Evolutionary conservation across 305 asterid species (phyloP).

Genomic region (Solanum hybrid): DNA sequence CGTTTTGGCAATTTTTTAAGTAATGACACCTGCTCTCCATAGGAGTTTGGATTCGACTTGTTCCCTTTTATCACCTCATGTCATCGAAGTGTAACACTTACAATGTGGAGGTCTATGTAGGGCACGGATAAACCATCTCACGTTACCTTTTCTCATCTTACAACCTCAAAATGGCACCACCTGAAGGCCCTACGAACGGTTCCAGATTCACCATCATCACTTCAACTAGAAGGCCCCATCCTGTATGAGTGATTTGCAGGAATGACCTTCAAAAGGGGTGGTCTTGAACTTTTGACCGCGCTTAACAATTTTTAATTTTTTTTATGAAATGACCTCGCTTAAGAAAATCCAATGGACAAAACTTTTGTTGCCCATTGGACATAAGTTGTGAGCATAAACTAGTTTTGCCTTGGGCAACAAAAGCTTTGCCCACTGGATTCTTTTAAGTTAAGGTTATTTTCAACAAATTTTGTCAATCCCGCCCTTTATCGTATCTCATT

Average conservation of each 20-base stretch:
- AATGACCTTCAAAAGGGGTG: not conserved
- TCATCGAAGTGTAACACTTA: not conserved
- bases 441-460: not conserved
- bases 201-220: not conserved
- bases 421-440: not conserved
- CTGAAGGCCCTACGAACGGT: not conserved
- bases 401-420: not conserved
- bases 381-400: not conserved
- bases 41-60: not conserved
- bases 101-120: too few species aligned
- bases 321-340: not conserved
- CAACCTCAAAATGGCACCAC: not conserved
- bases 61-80: not conserved
- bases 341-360: not conserved
- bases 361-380: not conserved
- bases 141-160: not conserved
- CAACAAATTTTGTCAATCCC: not conserved
- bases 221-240: not conserved
- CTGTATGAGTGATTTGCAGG: not conserved
- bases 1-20: too few species aligned
- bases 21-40: not conserved
- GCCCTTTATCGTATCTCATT: not conserved
- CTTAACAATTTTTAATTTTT: not conserved
- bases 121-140: not conserved
- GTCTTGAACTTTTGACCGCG: not conserved